These are phyloP conservation scores for Biscogniauxia mediterranea DNA, from an alignment of 2,329 filamentous ascomycete genomes.

Conservation along the genomic window DNA sequence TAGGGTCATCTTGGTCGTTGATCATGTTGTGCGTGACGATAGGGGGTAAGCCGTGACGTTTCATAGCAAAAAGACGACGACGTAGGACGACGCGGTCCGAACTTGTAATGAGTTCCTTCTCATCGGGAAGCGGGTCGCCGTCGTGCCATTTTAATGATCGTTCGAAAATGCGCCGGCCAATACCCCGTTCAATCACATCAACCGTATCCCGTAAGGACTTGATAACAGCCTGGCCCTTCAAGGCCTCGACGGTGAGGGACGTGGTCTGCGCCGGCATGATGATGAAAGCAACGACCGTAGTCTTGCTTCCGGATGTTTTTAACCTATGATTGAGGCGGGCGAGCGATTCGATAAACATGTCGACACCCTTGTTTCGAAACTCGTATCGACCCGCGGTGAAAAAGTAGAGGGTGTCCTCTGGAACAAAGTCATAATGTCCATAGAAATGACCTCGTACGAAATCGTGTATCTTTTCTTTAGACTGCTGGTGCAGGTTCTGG, in stretches of 20 bases:
- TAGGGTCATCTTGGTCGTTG: slow-evolving; percentile 89
- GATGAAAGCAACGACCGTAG: slow-evolving; percentile 94
- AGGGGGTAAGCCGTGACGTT: slow-evolving; percentile 82
- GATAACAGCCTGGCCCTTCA: slow-evolving; percentile 96
- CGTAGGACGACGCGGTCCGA: slow-evolving; percentile 92
- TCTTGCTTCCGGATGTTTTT: slow-evolving; percentile 81
- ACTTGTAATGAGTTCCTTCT: slow-evolving; percentile 90
- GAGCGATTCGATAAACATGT: slow-evolving; percentile 98
- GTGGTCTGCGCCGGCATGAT: slow-evolving; percentile 98
- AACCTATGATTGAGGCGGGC: slow-evolving; percentile 92
- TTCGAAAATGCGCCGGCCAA: slow-evolving; percentile 92
- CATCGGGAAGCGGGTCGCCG: slow-evolving; percentile 87
- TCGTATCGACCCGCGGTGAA: slow-evolving; percentile 98
- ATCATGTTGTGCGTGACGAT: slow-evolving; percentile 99
- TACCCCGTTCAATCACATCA: slow-evolving; percentile 86
- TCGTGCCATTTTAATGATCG: slow-evolving; percentile 94
- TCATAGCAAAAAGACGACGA: slow-evolving; percentile 93
- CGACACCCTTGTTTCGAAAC: slow-evolving; percentile 96
- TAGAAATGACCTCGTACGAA: slow-evolving; percentile 99
- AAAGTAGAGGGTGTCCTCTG: slow-evolving; percentile 95
- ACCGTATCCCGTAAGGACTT: slow-evolving; percentile 94
- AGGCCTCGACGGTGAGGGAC: slow-evolving; percentile 88
- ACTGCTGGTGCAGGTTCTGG: slow-evolving; percentile 94
- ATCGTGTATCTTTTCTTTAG: slow-evolving; percentile 97
- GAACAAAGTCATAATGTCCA: slow-evolving; percentile 94